These are phyloP conservation scores for Cantharellus anzutake DNA, from an alignment of 768 basidiomycete genomes.

Conservation along the genomic window DNA sequence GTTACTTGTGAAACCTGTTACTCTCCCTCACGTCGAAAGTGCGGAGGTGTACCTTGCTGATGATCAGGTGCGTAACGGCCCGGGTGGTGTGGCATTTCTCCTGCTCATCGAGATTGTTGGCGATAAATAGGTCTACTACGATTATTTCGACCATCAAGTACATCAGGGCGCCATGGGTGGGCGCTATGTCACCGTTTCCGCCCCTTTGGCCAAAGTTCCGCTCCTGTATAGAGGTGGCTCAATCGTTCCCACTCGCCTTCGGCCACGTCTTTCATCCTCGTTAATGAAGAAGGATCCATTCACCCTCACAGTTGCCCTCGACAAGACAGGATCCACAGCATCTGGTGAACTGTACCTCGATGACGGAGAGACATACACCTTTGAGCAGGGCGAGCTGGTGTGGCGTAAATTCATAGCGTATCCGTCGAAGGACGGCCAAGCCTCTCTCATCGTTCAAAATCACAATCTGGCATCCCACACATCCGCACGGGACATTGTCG, in stretches of 20 bases:
- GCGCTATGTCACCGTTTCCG: constrained; percentile 49
- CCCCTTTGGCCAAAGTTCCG: constrained; percentile 64
- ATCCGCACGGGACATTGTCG: constrained; percentile 28
- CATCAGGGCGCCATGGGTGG: constrained; percentile 43
- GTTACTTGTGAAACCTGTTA: constrained; percentile 85
- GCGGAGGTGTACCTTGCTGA: constrained; percentile 72
- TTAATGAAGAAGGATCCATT: constrained; percentile 87
- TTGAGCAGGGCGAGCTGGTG: constrained; percentile 58
- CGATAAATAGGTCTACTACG: constrained; percentile 60
- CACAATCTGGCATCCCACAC: neutral
- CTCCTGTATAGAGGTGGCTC: constrained; percentile 81
- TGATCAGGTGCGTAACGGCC: constrained; percentile 35
- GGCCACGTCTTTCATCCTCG: constrained; percentile 66
- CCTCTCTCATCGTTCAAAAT: neutral
- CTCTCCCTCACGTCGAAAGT: constrained; percentile 48
- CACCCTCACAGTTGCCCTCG: constrained; percentile 68
- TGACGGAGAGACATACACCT: constrained; percentile 70
- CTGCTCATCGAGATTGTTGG: neutral
- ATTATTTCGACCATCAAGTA: constrained; percentile 60
- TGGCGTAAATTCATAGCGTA: constrained; percentile 57
- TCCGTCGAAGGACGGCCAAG: neutral
- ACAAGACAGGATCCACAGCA: constrained; percentile 26
- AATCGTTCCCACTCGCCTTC: constrained; percentile 71
- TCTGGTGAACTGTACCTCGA: constrained; percentile 84
- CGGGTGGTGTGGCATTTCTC: neutral